Evolutionary conservation across 495 filamentous ascomycete genomes (phyloP).

Genomic region (Aspergillus nidulans): DNA sequence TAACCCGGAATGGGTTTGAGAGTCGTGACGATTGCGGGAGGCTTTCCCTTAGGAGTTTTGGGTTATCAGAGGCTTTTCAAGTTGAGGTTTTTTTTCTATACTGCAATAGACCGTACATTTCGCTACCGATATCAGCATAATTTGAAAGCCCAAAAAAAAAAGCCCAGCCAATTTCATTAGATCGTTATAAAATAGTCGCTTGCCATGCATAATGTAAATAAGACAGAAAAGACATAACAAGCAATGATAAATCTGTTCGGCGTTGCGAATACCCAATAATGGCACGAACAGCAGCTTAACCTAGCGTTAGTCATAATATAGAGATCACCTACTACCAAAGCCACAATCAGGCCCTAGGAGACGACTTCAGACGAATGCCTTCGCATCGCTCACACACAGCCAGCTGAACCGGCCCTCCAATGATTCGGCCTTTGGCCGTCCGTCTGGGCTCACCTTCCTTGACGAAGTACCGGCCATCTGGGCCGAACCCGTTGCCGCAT

Average conservation of each 20-base stretch:
- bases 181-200: constrained; percentile 1
- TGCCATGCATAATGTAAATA: not conserved
- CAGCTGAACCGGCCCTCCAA: constrained; percentile 43
- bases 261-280: not conserved
- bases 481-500: constrained; percentile 54
- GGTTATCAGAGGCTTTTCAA: not conserved
- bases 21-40: not conserved
- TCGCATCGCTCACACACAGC: constrained; percentile 63
- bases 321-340: not conserved
- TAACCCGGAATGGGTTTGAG: constrained; percentile 66
- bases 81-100: not conserved
- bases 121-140: not conserved
- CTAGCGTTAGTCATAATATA: not conserved
- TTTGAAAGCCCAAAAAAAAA: not conserved
- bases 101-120: not conserved
- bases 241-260: not conserved
- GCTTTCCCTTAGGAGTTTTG: not conserved
- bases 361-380: constrained; percentile 58
- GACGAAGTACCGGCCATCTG: constrained; percentile 62
- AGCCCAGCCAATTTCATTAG: not conserved
- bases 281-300: not conserved
- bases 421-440: constrained; percentile 45
- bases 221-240: not conserved
- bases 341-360: constrained; percentile 6
- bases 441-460: constrained; percentile 52